Evolutionary conservation across 192 early-diverging fungal genomes (phyloP), one percentile per base, ranked within the genome.

Genomic region (Powellomyces hirtus): DNA sequence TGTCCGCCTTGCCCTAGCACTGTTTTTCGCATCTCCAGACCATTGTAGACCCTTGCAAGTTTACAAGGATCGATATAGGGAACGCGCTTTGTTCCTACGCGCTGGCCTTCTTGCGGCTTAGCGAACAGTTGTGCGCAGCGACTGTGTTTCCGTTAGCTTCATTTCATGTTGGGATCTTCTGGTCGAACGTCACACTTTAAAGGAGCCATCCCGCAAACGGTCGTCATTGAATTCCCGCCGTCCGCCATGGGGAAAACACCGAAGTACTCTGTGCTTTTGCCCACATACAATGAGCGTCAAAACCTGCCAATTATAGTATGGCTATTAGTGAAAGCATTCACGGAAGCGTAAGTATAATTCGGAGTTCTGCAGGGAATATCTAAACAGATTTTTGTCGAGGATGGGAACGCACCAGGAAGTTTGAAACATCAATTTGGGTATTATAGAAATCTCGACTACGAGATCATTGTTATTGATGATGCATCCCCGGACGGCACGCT

Each of bases 401-500:
- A 42, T 18, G 10, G 10, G 40, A 5, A 24, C 46, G n/a, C 46
- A 49, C 46, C 18, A 42, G 10, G 18, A 11, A 24, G n/a, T 49
- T 18, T 24, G 46, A 18, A 14, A 2, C 46, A 18, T 16, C 46
- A 16, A 24, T 49, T 49, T n/a, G n/a, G n/a, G n/a, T n/a, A 29
- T 22, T 49, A 8, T 73, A 90, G 88, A 68, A 77, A 88, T 49
- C 83, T 98, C 33, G 90, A 96, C 77, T 98, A 91, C 76, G 96
- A 98, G 72, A 92, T 98, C 62, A 93, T 98, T 56, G 89, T 98
- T 65, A 91, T 98, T 64, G 96, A 98, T 75, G 96, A 98, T 74
- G 88, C 84, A 66, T 93, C 91, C 56, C 96, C 96, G 30, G 96
- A 98, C 59, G 94, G 94, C 38, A 98, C 96, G 1, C 85, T 95